phyloP scores from a whole-genome alignment of 352 stramenopile species.

The Pythium volutum region DNA sequence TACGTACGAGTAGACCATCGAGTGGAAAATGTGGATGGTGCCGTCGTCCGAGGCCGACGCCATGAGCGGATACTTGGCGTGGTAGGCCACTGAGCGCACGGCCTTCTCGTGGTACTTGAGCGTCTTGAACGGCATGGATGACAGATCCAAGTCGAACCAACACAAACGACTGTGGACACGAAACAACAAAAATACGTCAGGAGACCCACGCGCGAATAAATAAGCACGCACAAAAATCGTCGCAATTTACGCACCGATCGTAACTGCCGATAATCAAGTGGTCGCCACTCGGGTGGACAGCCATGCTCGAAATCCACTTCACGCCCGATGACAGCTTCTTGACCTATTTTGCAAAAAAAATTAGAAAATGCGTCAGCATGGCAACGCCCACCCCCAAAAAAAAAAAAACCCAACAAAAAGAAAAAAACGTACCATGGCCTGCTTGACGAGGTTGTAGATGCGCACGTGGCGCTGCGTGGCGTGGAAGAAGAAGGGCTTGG shows the following conservation, averaged over 20 bases:
- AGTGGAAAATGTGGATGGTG: conserved; percentile 99
- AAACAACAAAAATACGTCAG: not conserved
- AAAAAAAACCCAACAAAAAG: conserved; percentile 30
- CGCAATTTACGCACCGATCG: conserved; percentile 71
- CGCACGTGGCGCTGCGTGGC: conserved; percentile 98
- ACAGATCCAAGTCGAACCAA: conserved; percentile 99
- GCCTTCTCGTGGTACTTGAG: conserved; percentile 99
- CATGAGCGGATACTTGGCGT: conserved; percentile 98
- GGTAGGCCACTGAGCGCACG: conserved; percentile 92
- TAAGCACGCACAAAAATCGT: not conserved
- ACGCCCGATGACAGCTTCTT: conserved; percentile 98
- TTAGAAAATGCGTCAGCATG: no score
- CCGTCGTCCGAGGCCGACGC: conserved; percentile 98
- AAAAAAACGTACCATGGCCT: conserved; percentile 67
- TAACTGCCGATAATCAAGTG: conserved; percentile 98
- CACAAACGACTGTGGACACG: conserved; percentile 74
- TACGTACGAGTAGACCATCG: conserved; percentile 97
- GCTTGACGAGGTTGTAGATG: conserved; percentile 99
- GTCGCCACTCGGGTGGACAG: conserved; percentile 98
- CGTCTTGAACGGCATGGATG: conserved; percentile 97
- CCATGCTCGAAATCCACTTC: conserved; percentile 99
- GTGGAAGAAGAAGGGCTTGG: conserved; percentile 99
- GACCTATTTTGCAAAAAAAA: conserved; percentile 37
- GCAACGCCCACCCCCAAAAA: not conserved
- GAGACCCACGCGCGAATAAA: not conserved